Percentiles rank a stretch among this genome's conserved stretches.
Conservation (phyloP, 768 basidiomycete genomes). For the Hygrophorus pudorinus region DNA sequence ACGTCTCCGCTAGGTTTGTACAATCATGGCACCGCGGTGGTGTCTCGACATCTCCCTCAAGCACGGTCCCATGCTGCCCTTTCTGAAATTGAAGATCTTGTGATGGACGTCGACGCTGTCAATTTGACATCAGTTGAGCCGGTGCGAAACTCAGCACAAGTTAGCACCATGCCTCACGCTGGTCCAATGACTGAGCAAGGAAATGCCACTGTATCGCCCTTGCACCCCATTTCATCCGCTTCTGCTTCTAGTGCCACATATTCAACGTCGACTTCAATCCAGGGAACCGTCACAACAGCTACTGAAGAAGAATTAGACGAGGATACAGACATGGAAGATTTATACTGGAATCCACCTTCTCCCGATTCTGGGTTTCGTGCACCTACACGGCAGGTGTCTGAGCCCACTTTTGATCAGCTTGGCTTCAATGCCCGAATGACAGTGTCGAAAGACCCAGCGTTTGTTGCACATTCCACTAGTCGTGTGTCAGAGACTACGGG, state of each 20-base stretch:
- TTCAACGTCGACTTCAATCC: not conserved
- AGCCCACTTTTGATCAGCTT: too few relatives aligned
- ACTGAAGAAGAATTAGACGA: not conserved
- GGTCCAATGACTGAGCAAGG: too few relatives aligned
- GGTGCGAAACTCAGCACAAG: too few relatives aligned
- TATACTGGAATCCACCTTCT: slow-evolving; percentile 1
- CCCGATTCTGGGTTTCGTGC: not conserved
- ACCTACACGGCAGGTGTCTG: not conserved
- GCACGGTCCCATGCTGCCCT: not conserved
- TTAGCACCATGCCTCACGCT: too few relatives aligned
- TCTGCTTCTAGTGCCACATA: not conserved
- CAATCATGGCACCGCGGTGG: too few relatives aligned
- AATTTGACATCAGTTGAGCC: not conserved
- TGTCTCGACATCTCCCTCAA: not conserved
- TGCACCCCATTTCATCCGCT: too few relatives aligned
- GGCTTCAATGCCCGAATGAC: too few relatives aligned
- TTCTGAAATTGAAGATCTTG: not conserved
- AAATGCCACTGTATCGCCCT: too few relatives aligned
- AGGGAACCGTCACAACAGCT: too few relatives aligned
- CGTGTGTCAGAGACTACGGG: too few relatives aligned
- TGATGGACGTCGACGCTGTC: not conserved
- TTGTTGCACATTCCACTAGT: not conserved
- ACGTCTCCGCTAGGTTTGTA: too few relatives aligned
- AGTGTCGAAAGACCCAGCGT: not conserved
- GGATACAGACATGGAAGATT: not conserved